phyloP scores from a whole-genome alignment of 148 eudicot genomes.

The Arctostaphylos glauca region DNA sequence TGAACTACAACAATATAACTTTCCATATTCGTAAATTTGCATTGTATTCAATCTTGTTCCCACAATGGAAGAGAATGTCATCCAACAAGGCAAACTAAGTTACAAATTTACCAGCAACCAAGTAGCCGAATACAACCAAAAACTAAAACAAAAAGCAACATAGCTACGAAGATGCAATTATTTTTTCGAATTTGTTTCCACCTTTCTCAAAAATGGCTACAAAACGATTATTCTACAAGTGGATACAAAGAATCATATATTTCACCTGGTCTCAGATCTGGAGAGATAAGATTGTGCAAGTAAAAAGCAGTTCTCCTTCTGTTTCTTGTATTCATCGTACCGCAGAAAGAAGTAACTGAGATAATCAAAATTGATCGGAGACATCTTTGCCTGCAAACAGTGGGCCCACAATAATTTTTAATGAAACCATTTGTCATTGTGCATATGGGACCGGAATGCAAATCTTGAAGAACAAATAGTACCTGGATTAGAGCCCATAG shows the following conservation, averaged over 20 bases:
- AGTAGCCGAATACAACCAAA: neutral
- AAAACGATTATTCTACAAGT: conserved; percentile 8
- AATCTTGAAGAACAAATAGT: conserved; percentile 16
- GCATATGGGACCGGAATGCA: neutral
- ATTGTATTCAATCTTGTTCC: neutral
- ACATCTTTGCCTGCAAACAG: conserved; percentile 77
- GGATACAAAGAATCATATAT: neutral
- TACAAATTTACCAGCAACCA: neutral
- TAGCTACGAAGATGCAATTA: neutral
- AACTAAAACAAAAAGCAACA: conserved; percentile 17
- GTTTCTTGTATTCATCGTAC: conserved; percentile 74
- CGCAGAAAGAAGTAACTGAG: conserved; percentile 76
- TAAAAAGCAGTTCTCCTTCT: conserved; percentile 55
- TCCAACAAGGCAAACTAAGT: neutral
- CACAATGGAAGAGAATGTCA: neutral
- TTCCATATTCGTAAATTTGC: neutral
- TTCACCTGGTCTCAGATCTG: conserved; percentile 17
- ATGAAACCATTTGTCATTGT: neutral
- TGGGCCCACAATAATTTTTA: neutral
- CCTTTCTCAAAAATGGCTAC: neutral
- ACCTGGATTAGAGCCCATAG: conserved; percentile 99
- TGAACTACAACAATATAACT: neutral
- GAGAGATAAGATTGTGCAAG: conserved; percentile 50
- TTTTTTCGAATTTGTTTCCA: neutral
- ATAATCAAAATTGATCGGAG: conserved; percentile 89